Evolutionary conservation across 192 early-diverging fungal species (phyloP).

Genomic region (Neocallimastix lanati): DNA sequence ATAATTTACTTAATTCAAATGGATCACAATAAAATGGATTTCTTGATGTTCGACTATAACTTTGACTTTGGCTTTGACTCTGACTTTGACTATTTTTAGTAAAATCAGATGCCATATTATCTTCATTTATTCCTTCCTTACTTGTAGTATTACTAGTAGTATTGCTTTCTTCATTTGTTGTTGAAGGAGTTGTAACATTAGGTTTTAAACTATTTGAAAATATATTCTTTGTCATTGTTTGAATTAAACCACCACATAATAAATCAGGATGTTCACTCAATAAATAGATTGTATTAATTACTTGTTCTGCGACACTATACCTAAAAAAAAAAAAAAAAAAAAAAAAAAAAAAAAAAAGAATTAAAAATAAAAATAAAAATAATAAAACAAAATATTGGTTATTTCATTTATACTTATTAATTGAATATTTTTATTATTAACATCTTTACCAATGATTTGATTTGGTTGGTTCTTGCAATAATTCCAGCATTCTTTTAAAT

Average conservation of each 20-base stretch:
- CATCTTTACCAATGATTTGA: slow-evolving; percentile 10
- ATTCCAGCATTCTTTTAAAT: slow-evolving; percentile 17
- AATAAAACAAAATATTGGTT: too few species aligned
- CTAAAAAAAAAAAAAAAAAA: slow-evolving; percentile 31
- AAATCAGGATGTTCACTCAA: slow-evolving; percentile 80
- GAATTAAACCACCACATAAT: slow-evolving; percentile 60
- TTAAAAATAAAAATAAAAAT: too few species aligned
- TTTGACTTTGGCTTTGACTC: background rate
- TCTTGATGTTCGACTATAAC: background rate
- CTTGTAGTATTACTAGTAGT: background rate
- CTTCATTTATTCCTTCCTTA: slow-evolving; percentile 10
- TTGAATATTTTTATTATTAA: too few species aligned
- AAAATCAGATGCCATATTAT: background rate
- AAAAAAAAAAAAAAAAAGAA: too few species aligned
- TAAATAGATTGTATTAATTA: slow-evolving; percentile 76
- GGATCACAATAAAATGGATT: slow-evolving; percentile 20
- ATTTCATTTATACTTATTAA: too few species aligned
- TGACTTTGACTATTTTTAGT: background rate
- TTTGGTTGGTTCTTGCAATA: slow-evolving; percentile 8
- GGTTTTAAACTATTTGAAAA: slow-evolving; percentile 18
- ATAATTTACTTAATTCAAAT: slow-evolving; percentile 64
- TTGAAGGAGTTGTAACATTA: background rate
- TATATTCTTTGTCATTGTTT: slow-evolving; percentile 38
- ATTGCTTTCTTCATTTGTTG: slow-evolving; percentile 1
- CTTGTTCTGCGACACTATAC: slow-evolving; percentile 87